These are phyloP conservation scores for Monosporascus sp. DNA, from an alignment of 2,329 filamentous ascomycete species.

Conservation along the genomic window DNA sequence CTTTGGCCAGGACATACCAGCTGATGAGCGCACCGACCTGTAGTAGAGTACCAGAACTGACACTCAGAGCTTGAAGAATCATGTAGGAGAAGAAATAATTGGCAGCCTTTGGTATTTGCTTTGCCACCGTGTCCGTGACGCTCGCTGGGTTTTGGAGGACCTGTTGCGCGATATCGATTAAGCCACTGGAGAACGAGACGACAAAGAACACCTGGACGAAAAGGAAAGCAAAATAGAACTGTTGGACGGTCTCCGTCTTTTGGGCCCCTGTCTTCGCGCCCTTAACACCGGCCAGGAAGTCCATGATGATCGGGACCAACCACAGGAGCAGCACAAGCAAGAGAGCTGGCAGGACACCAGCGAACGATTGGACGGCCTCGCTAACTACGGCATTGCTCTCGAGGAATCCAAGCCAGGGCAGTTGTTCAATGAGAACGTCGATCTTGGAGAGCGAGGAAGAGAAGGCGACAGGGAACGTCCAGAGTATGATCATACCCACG, in stretches of 20 bases:
- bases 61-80: constrained; percentile 87
- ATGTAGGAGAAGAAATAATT: constrained; percentile 99
- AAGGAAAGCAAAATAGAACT: constrained; percentile 89
- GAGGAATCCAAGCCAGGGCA: constrained; percentile 69
- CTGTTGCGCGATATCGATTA: constrained; percentile 58
- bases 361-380: constrained; percentile 59
- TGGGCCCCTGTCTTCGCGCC: constrained; percentile 80
- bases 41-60: constrained; percentile 81
- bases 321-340: constrained; percentile 73
- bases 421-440: constrained; percentile 58
- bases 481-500: constrained; percentile 74
- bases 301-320: constrained; percentile 76
- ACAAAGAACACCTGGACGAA: constrained; percentile 95
- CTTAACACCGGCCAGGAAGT: constrained; percentile 66
- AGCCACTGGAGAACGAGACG: constrained; percentile 74
- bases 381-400: constrained; percentile 52
- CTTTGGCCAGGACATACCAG: constrained; percentile 76
- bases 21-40: constrained; percentile 74
- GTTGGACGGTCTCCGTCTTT: constrained; percentile 77
- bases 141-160: constrained; percentile 54
- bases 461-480: constrained; percentile 87
- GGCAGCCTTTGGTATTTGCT: constrained; percentile 76
- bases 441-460: constrained; percentile 80
- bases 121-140: constrained; percentile 67
- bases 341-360: constrained; percentile 80